A percentile compares a stretch with the other conserved stretches of the same genome.
These are phyloP conservation scores for Chenopodium berlandieri DNA, from an alignment of 148 eudicot genomes.

Conservation along the genomic window DNA sequence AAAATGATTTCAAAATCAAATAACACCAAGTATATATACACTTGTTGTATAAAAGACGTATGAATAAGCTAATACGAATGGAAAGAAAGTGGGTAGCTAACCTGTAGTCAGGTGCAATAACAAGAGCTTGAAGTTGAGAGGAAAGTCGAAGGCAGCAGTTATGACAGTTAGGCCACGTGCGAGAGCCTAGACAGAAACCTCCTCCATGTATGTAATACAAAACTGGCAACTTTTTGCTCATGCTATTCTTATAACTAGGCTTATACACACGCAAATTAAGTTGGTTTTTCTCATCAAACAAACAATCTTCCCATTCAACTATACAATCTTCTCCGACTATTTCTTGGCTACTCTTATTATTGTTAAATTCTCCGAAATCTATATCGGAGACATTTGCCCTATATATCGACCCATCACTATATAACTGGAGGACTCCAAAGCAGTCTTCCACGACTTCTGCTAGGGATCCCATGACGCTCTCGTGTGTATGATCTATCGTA, in stretches of 20 bases:
- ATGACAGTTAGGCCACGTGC: constrained; percentile 63
- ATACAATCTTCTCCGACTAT: constrained; percentile 1
- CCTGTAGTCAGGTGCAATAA: constrained; percentile 63
- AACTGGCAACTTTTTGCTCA: constrained; percentile 32
- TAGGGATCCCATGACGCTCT: constrained; percentile 42
- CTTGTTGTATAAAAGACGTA: not conserved
- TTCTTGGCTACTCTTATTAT: not conserved
- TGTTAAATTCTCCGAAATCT: constrained; percentile 25
- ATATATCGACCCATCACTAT: constrained; percentile 58
- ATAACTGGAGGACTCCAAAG: constrained; percentile 55
- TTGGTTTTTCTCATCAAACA: constrained; percentile 38
- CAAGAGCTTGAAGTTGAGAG: constrained; percentile 47
- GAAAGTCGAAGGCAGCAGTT: constrained; percentile 57
- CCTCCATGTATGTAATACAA: constrained; percentile 73
- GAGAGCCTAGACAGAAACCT: constrained; percentile 73
- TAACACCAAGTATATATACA: not conserved
- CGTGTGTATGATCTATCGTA: not conserved
- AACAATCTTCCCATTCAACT: constrained; percentile 50
- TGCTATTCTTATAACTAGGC: constrained; percentile 20
- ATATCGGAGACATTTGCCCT: constrained; percentile 35
- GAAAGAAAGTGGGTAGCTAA: constrained; percentile 23
- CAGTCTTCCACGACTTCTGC: constrained; percentile 64
- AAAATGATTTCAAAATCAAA: no score
- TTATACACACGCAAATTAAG: constrained; percentile 62
- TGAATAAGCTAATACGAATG: not conserved